Base-by-base conservation (phyloP, 768 basidiomycete genomes). In the Pholiota molesta region DNA sequence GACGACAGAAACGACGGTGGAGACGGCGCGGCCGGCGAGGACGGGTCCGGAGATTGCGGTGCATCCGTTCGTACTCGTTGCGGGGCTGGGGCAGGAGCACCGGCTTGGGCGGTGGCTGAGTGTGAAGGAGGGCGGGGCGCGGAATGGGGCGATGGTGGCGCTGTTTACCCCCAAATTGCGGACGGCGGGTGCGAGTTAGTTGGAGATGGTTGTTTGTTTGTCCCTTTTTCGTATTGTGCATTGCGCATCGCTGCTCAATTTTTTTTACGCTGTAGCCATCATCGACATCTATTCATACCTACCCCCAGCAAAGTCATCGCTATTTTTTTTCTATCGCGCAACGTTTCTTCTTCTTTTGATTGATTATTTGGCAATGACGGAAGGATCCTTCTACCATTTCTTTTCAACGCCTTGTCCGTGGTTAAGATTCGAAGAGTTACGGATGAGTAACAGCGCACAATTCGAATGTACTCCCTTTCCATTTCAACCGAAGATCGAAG, bases 51-150 rank as follows among this genome's bases (percentile, higher is more conserved):
- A 59, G 49, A 13, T 66, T 49, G 55, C 72, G 1, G 66, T 57
- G 6, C 60, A 73, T 51, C 70, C 78, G 2, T 70, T 85, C 56
- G 75, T 96, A 57, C 72, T 99, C 37, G 85, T 94, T 16, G 95
- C 88, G 6, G 93, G 90, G 10, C 72, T 94, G 17, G 92, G 91
- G 2, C 92, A 95, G 71, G 97, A 99, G 72, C 92, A 90, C 71
- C 84, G 92, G 60, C 73, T 97, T 37, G 97, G 97, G 2, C 81
- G 97, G 64, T 99, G 97, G 97, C 74, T 94, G 70, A 83, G 79
- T 52, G 69, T 92, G 60, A 92, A 90, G 71, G 88, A 87, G 31
- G 70, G 67, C 55, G 90, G 91, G 1, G 86, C 83, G 0, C 79
- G 81, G 66, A 97, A 97, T 74, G 86, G 89, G 7, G 83, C 91